Base-by-base conservation (phyloP, 2,329 filamentous ascomycete genomes). In the Pseudocercospora vitis region DNA sequence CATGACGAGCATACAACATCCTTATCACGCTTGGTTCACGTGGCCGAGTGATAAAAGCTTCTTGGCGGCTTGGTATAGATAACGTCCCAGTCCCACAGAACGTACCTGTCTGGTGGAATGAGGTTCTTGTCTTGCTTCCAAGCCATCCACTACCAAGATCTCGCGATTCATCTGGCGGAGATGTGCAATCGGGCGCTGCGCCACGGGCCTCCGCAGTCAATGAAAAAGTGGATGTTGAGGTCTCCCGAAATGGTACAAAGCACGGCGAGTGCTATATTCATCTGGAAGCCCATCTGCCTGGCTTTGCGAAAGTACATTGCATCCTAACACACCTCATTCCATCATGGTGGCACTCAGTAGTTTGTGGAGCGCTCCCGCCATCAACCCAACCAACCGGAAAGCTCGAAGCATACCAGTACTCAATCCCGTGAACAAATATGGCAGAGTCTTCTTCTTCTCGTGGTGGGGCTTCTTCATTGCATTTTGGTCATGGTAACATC, bases 371-470 rank as follows among this genome's bases (percentile, higher is more conserved):
- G 78, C 82, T 32, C 89, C 89, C 37, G 82, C 87, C 68, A 75
- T 94, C 73, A 95, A 95, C 70, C 89, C 90, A 8, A 80, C 89
- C 74, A 95, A 87, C 74, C 80, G 81, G 53, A 96, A 96, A 71
- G 90, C 90, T 48, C 83, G 81, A 56, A 88, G 87, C 0, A 83
- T 96, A 44, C 91, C 91, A 0, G 70, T 89, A 16, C 74, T 96
- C 57, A 95, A 95, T 69, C 82, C 86, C 0, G 68, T 91, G 63
- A 80, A 94, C 69, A 76, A 84, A 62, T 90, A 95, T 76, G 90
- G 89, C 28, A 81, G 89, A 6, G 89, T 94, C 0, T 95, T 95
- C 72, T 89, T 91, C 76, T 95, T 95, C 74, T 87, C 87, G 1
- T 94, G 88, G 84, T 79, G 90, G 39, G 88, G 88, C 2, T 94